Percentiles rank a stretch among this genome's conserved stretches.
These are phyloP conservation scores for Cryphonectria parasitica DNA, from an alignment of 2,329 filamentous ascomycete genomes.

Conservation along the genomic window DNA sequence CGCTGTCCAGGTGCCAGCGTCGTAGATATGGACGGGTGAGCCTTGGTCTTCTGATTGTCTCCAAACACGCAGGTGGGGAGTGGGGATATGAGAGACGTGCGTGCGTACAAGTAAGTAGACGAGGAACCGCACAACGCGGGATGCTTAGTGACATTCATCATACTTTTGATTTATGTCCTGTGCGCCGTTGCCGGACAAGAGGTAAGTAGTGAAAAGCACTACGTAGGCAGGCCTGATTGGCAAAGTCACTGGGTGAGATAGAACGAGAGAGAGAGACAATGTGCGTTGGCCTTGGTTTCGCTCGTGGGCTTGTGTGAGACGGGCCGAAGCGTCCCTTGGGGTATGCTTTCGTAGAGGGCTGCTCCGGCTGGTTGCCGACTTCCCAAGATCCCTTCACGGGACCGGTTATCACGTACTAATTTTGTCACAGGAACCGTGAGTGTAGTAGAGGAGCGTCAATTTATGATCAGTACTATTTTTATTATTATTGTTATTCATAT, in stretches of 20 bases:
- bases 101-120: neutral
- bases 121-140: neutral
- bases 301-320: conserved; percentile 1
- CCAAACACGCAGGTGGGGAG: neutral
- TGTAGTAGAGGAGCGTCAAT: neutral
- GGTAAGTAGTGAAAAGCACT: neutral
- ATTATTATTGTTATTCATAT: no score
- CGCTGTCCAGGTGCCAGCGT: neutral
- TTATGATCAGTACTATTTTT: no score
- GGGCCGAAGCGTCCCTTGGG: neutral
- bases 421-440: neutral
- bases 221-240: neutral
- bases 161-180: neutral
- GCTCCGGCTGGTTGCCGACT: neutral
- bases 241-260: no score
- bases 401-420: neutral
- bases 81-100: neutral
- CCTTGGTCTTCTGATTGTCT: neutral
- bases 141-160: no score
- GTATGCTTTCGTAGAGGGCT: no score
- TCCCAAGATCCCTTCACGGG: neutral
- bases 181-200: neutral
- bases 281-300: neutral
- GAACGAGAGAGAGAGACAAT: no score
- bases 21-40: neutral